Evolutionary conservation across 1,284 basidiomycete species (phyloP), one percentile per base, ranked within the genome.

Genomic region (Heterobasidion parviporum): DNA sequence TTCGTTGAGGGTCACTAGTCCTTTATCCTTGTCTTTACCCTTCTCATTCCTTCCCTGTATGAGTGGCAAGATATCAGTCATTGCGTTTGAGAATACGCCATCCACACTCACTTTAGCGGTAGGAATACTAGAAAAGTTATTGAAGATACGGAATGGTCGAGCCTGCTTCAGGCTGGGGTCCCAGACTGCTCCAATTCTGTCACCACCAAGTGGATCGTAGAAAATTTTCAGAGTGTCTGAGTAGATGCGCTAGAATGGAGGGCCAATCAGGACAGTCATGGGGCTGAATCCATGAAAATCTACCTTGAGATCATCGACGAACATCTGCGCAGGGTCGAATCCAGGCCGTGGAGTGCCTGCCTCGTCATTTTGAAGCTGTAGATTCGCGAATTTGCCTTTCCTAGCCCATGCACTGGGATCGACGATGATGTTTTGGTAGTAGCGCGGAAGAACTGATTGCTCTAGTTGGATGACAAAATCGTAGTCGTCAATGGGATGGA

Each of bases 391-490:
- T 64, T 75, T 80, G 35, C 72, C 67, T 26, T 63, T 68, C 51
- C 69, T 72, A n/a, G 72, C 69, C 69, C 83, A 77, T 0, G 75
- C 61, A 2, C 65, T 64, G 2, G 70, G 60, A 62, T 85, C 78
- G 1, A 78, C 76, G 8, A 72, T 63, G n/a, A 88, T 62, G 55
- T 82, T 83, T 63, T 89, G 87, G 61, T 75, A 68, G 64, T 93
- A 90, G n/a, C 92, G 83, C 2, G 92, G 82, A 2, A 93, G 70
- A 0, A 80, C 70, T 12, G 72, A 56, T 0, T 84, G 77, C 41
- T 92, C 76, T 16, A 99, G 78, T 56, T 89, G 80, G 38, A 99
- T 76, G 20, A 97, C 63, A 62, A 97, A 82, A 64, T 98, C 90
- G 68, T 97, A 99, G 65, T 94, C 88, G 8, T 81, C 74, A 0